Conservation (phyloP, 164 flowering plant species). For the Sextonia rubra region DNA sequence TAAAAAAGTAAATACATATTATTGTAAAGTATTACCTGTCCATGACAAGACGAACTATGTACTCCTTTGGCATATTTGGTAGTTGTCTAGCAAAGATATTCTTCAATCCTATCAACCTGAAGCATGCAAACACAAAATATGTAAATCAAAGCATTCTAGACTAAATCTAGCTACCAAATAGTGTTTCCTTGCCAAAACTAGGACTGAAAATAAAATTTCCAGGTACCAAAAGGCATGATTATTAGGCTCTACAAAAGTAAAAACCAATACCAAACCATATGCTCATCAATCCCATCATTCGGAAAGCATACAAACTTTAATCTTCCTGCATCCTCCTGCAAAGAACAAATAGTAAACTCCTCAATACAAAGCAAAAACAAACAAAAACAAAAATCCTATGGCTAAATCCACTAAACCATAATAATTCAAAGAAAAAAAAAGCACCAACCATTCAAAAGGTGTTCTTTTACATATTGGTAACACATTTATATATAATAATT, state of each 20-base stretch:
- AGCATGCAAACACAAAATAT: constrained; percentile 12
- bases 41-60: constrained; percentile 98
- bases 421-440: background rate
- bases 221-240: background rate
- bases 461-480: too few species aligned
- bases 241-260: background rate
- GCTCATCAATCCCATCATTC: constrained; percentile 85
- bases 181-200: background rate
- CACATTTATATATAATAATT: too few species aligned
- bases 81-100: constrained; percentile 95
- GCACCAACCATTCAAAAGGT: too few species aligned
- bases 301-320: constrained; percentile 77
- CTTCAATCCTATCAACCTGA: constrained; percentile 96
- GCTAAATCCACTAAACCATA: background rate
- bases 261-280: constrained; percentile 88
- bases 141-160: background rate
- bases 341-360: background rate
- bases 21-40: constrained; percentile 54
- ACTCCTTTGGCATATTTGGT: constrained; percentile 98
- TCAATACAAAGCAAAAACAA: background rate
- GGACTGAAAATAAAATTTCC: background rate
- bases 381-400: background rate
- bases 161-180: background rate
- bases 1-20: background rate
- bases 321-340: constrained; percentile 78